Base-by-base conservation (phyloP, 129 eudicot species). In the Centaurea solstitialis region DNA sequence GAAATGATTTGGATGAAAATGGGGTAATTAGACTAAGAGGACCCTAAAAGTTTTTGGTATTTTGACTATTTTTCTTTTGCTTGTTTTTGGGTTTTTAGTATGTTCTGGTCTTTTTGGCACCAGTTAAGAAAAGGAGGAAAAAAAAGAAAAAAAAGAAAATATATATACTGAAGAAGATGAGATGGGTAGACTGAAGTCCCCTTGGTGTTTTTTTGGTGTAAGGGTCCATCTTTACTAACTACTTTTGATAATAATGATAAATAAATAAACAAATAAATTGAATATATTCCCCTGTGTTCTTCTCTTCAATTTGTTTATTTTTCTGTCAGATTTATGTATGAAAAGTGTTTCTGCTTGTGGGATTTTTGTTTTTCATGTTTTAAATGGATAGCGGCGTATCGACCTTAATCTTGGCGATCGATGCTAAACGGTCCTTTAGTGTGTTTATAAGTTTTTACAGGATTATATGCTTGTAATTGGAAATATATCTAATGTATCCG, bases 211-310 rank as follows among this genome's bases (percentile, higher is more conserved):
- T 71, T 77, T 77, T 83, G 82, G 45, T 77, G 82, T 83, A 77
- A 83, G 86, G 86, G 86, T 83, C 86, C 86, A 83, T 83, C 86
- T 77, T 83, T 83, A 83, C 86, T 83, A 64, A 83, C 82, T 77
- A 35, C 79, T 83, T 83, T 83, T 64, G 75, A 71, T 83, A 83
- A 71, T 77, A 77, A 76, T 70, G 37, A 71, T 71, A 77, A 39
- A 71, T 83, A 83, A 77, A 77, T 72, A 83, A 77, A 71, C 38
- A 71, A 61, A 77, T 83, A 77, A 61, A 62, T 83, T 65, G 82
- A 70, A 71, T 77, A 83, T 82, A 57, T 81, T 37, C 35, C 38
- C 10, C 45, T 81, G 80, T 35, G 68, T 6, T 67, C 45, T 53
- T 53, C 8, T 74, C 0, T 75, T 75, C 9, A 13, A 11, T 68